Base-by-base conservation (phyloP, 2,329 filamentous ascomycete species). In the Trichoderma sp. region DNA sequence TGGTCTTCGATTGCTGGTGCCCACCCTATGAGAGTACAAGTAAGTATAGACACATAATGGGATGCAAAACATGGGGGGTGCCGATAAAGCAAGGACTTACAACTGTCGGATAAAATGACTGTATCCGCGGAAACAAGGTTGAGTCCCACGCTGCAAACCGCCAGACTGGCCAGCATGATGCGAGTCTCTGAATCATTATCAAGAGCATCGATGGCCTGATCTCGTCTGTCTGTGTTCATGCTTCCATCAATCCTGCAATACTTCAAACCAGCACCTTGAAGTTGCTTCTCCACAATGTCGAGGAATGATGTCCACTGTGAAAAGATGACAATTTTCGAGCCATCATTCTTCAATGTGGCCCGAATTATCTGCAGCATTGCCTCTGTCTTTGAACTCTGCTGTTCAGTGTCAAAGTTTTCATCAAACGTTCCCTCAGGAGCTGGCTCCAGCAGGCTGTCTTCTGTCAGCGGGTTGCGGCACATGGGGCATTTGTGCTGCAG, bases 1-100 rank as follows among this genome's bases (percentile, higher is more conserved):
- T 97, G 94, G 76, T 97, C 94, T 80, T 97, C 94, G 70, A 97
- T 96, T 1, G 94, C 94, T 0, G 94, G 94, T 1, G 94, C 94
- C 92, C 94, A 97, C 94, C 93, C 85, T 83, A 53, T 14, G 43
- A 56, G 34, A 30, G 18, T 24, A 65, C 15, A 18, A 21, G 72
- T 6, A 18, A 30, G n/a, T n/a, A 39, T 53, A 21, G 21, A 51
- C n/a, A 11, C 18, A 21, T 21, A 12, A 21, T 12, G 4, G 9
- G 8, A 51, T 18, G n/a, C 9, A 21, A 18, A 14, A 6, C 21
- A 24, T 53, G 21, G 47, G 47, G 4, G 4, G 30, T 28, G 12
- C 30, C 36, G 7, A 58, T 28, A 43, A 51, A 9, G 21, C 21
- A 43, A 21, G 9, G 12, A 80, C 84, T 79, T 79, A 86, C 87